Percentiles rank a stretch among this genome's conserved stretches.
Conservation (phyloP, 2,329 filamentous ascomycete genomes). For the Claviceps capensis region DNA sequence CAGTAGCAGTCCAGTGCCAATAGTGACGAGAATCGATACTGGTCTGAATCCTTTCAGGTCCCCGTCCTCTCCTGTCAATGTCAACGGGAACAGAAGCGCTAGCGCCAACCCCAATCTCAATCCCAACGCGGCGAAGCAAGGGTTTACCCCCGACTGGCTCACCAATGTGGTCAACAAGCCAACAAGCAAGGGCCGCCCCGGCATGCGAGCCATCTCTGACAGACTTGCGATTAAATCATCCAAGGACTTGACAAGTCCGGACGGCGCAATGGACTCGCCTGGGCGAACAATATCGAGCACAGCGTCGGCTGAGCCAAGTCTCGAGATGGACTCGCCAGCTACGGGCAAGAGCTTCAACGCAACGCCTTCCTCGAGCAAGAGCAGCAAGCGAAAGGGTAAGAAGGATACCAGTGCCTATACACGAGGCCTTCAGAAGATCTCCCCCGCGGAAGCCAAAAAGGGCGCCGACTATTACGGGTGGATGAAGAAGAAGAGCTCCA, state of each 20-base stretch:
- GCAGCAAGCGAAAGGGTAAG: conserved; percentile 60
- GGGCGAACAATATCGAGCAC: conserved; percentile 65
- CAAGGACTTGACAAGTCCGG: conserved; percentile 37
- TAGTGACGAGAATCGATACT: conserved; percentile 46
- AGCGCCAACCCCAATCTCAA: conserved; percentile 14
- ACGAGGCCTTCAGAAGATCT: conserved; percentile 68
- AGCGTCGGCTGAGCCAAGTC: conserved; percentile 51
- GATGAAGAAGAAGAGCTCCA: conserved; percentile 99
- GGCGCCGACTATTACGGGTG: conserved; percentile 89
- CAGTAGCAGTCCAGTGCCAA: conserved; percentile 27
- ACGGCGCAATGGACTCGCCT: conserved; percentile 47
- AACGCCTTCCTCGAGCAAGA: conserved; percentile 33
- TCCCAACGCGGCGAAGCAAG: conserved; percentile 21
- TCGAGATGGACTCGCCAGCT: conserved; percentile 67
- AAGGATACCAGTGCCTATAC: conserved; percentile 92
- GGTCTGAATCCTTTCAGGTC: conserved; percentile 23
- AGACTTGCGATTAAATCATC: conserved; percentile 43
- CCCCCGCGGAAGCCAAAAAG: conserved; percentile 69
- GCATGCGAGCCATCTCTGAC: conserved; percentile 79
- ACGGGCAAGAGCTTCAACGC: conserved; percentile 41
- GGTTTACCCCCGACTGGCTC: conserved; percentile 43
- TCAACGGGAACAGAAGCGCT: conserved; percentile 17
- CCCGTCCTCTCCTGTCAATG: conserved; percentile 26
- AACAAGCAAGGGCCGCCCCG: conserved; percentile 39
- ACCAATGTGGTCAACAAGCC: conserved; percentile 36